A percentile compares a stretch with the other conserved stretches of the same genome.
Evolutionary conservation across 768 basidiomycete genomes (phyloP).

Genomic region (Daedaleopsis nitida): DNA sequence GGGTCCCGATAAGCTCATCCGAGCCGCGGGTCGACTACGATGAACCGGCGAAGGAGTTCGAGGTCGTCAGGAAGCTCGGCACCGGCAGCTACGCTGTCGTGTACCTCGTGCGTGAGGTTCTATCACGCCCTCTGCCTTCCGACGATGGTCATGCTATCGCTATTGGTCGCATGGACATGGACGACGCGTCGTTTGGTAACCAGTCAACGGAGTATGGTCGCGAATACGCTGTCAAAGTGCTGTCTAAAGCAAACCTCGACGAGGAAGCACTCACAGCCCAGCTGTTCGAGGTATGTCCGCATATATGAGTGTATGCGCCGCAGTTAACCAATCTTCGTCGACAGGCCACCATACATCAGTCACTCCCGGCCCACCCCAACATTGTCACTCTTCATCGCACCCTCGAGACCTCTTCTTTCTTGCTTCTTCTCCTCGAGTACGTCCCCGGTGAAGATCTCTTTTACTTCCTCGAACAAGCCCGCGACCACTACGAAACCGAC

Average conservation of each 20-base stretch:
- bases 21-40: slow-evolving; percentile 36
- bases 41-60: slow-evolving; percentile 65
- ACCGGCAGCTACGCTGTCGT: slow-evolving; percentile 93
- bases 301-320: slow-evolving; percentile 1
- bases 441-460: slow-evolving; percentile 97
- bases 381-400: slow-evolving; percentile 95
- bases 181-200: slow-evolving; percentile 25
- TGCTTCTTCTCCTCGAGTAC: slow-evolving; percentile 92
- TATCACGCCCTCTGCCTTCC: slow-evolving; percentile 39
- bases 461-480: slow-evolving; percentile 96
- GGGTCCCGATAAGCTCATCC: slow-evolving; percentile 50
- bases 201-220: slow-evolving; percentile 57
- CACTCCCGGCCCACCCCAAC: slow-evolving; percentile 84
- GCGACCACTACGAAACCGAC: slow-evolving; percentile 76
- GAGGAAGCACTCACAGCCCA: slow-evolving; percentile 86
- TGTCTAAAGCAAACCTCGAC: slow-evolving; percentile 92
- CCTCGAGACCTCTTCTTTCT: slow-evolving; percentile 86
- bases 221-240: slow-evolving; percentile 93
- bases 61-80: slow-evolving; percentile 85
- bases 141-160: slow-evolving; percentile 51
- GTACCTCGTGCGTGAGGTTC: slow-evolving; percentile 82
- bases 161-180: slow-evolving; percentile 34
- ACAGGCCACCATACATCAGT: slow-evolving; percentile 93
- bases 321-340: background rate
- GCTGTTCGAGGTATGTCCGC: slow-evolving; percentile 74